Evolutionary conservation across 352 stramenopile genomes (phyloP).

Genomic region (Vaucheria bursata): DNA sequence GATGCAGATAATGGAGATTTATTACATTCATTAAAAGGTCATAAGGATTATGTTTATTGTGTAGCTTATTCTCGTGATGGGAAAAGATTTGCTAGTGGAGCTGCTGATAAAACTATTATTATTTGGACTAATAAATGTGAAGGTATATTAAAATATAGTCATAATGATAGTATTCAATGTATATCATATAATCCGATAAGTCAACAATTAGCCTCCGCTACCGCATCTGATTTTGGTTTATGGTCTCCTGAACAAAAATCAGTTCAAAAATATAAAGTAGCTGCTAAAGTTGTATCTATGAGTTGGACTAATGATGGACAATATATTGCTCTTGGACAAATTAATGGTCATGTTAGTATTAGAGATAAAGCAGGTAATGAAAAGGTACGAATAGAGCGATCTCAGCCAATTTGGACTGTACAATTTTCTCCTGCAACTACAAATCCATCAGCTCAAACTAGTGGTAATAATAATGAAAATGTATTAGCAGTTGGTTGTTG

Average conservation of each 20-base stretch:
- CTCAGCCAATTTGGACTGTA: constrained; percentile 57
- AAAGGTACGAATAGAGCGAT: constrained; percentile 74
- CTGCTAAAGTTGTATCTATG: constrained; percentile 75
- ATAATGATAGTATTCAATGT: constrained; percentile 80
- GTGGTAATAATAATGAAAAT: constrained; percentile 30
- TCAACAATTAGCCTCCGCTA: constrained; percentile 79
- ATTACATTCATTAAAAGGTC: constrained; percentile 66
- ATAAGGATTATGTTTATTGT: constrained; percentile 73
- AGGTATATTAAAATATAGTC: constrained; percentile 88
- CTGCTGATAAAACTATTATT: constrained; percentile 87
- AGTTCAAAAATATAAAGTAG: constrained; percentile 84
- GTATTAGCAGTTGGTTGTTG: constrained; percentile 78
- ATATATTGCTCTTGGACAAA: constrained; percentile 74
- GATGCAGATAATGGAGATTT: constrained; percentile 74
- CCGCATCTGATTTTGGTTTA: constrained; percentile 82
- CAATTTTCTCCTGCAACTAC: too few relatives aligned
- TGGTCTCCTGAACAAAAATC: constrained; percentile 83
- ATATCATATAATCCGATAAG: constrained; percentile 81
- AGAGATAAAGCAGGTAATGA: constrained; percentile 79
- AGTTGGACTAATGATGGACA: constrained; percentile 82
- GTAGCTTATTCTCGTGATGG: constrained; percentile 79
- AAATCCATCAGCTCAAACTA: too few relatives aligned
- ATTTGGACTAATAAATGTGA: constrained; percentile 88
- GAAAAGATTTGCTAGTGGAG: constrained; percentile 69
- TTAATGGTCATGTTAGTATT: constrained; percentile 79